Conservation (phyloP, 495 filamentous ascomycete genomes). For the Geopyxis carbonaria region DNA sequence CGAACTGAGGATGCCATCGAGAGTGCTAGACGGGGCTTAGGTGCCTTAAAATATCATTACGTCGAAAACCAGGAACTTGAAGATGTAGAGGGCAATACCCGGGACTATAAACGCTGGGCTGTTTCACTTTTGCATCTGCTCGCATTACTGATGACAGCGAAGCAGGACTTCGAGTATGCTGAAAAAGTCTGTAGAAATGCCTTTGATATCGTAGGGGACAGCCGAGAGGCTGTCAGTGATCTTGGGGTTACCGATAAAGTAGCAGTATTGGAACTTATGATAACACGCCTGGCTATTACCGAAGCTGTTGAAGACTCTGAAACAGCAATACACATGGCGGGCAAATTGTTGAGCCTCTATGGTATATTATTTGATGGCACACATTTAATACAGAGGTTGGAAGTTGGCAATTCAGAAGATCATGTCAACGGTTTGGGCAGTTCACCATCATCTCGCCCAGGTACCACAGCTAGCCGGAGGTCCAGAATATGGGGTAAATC, state of each 20-base stretch:
- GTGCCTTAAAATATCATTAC: constrained; percentile 15
- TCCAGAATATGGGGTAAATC: constrained; percentile 18
- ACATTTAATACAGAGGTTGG: constrained; percentile 33
- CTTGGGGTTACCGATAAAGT: constrained; percentile 27
- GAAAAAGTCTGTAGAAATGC: constrained; percentile 70
- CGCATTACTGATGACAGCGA: constrained; percentile 66
- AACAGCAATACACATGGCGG: constrained; percentile 64
- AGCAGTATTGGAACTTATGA: constrained; percentile 58
- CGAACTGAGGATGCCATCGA: constrained; percentile 62
- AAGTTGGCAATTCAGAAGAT: constrained; percentile 57
- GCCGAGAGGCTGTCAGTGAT: constrained; percentile 35
- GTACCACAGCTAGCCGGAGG: constrained; percentile 16
- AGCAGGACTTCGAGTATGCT: constrained; percentile 67
- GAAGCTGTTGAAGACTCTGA: constrained; percentile 69
- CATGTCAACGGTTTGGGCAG: constrained; percentile 29
- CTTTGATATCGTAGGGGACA: constrained; percentile 57
- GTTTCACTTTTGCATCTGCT: constrained; percentile 72
- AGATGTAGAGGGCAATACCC: constrained; percentile 25
- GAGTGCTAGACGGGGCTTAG: constrained; percentile 46
- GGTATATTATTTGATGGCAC: constrained; percentile 47
- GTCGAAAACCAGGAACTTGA: constrained; percentile 25
- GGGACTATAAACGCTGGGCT: constrained; percentile 36
- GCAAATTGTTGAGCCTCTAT: constrained; percentile 70
- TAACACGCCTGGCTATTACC: constrained; percentile 74
- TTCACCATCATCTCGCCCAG: constrained; percentile 15